Evolutionary conservation across 306 rosid species (phyloP).

Genomic region (Vigna radiata): DNA sequence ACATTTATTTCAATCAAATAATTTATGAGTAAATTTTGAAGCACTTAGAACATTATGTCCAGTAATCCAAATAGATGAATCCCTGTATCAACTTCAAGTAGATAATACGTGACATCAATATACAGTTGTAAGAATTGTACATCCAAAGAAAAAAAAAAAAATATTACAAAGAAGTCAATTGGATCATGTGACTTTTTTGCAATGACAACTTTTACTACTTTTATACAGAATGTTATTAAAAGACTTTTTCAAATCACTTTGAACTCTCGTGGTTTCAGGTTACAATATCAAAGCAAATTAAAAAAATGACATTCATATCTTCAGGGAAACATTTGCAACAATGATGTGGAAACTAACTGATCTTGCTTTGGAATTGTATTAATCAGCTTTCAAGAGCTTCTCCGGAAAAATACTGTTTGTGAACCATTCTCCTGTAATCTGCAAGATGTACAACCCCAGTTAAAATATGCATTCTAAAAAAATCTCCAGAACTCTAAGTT

Average conservation of each 20-base stretch:
- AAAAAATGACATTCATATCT: constrained; percentile 29
- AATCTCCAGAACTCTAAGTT: background rate
- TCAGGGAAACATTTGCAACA: constrained; percentile 47
- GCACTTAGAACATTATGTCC: background rate
- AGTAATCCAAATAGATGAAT: constrained; percentile 3
- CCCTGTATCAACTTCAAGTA: constrained; percentile 7
- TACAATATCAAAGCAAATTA: constrained; percentile 38
- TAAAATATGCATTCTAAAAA: constrained; percentile 21
- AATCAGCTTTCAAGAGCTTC: constrained; percentile 79
- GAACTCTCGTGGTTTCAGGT: constrained; percentile 38
- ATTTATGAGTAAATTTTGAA: background rate
- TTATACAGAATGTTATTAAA: constrained; percentile 40
- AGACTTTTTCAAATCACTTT: constrained; percentile 24
- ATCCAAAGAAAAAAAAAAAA: background rate
- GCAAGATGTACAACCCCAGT: constrained; percentile 32
- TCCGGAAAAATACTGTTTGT: constrained; percentile 79
- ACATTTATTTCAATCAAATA: background rate
- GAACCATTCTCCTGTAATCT: constrained; percentile 90
- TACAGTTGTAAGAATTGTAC: constrained; percentile 12
- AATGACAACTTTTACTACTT: constrained; percentile 31
- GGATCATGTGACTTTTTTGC: constrained; percentile 22
- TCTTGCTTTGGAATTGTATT: constrained; percentile 22
- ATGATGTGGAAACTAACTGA: constrained; percentile 27
- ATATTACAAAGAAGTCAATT: background rate
- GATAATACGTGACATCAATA: background rate